A percentile compares a stretch with the other conserved stretches of the same genome.
phyloP scores from a whole-genome alignment of 352 stramenopile genomes.

The Sclerospora graminicola region DNA sequence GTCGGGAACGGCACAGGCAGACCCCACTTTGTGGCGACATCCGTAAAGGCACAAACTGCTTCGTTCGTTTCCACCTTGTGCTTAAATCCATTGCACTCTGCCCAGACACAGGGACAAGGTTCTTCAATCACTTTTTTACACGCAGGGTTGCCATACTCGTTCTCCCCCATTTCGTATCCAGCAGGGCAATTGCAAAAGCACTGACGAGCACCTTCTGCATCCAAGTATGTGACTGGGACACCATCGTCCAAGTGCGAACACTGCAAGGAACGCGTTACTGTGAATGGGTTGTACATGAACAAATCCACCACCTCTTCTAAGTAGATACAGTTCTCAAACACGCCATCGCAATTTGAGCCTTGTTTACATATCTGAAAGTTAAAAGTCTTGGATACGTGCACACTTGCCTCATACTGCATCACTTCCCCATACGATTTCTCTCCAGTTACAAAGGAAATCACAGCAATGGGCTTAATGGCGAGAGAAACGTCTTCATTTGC shows the following conservation, averaged over 20 bases:
- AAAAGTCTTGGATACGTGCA: no score
- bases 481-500: no score
- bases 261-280: conserved; percentile 22
- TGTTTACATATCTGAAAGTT: no score
- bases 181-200: conserved; percentile 48
- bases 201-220: conserved; percentile 20
- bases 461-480: no score
- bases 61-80: conserved; percentile 19
- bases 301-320: conserved; percentile 29
- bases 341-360: no score
- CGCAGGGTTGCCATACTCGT: conserved; percentile 1
- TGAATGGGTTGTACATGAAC: conserved; percentile 60
- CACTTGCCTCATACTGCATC: no score
- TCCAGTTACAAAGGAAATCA: no score
- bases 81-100: conserved; percentile 16
- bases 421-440: no score
- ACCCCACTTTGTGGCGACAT: conserved; percentile 25
- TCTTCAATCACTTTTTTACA: conserved; percentile 24
- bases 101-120: conserved; percentile 40
- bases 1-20: conserved; percentile 41
- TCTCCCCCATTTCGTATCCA: conserved; percentile 23
- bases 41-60: conserved; percentile 22
- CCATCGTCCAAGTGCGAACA: conserved; percentile 28
- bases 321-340: conserved; percentile 20
- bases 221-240: conserved; percentile 36